These are phyloP conservation scores for Gentiana macrophylla DNA, from an alignment of 257 asterid genomes.

Conservation along the genomic window DNA sequence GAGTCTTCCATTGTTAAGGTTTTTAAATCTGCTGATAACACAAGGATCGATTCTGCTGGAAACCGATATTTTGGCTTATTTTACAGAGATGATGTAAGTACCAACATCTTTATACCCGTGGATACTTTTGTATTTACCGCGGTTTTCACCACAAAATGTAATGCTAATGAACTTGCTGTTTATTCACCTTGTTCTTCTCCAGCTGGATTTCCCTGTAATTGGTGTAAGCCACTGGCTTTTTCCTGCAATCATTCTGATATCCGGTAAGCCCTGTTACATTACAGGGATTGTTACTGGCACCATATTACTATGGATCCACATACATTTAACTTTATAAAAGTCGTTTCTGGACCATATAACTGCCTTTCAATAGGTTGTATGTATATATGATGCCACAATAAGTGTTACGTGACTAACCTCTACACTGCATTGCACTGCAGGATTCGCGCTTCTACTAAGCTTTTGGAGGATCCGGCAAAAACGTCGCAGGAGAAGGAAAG, in stretches of 20 bases:
- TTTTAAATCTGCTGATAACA: slow-evolving; percentile 23
- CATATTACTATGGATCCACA: too few relatives aligned
- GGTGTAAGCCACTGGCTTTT: slow-evolving; percentile 88
- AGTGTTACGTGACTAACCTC: neutral
- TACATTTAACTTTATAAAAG: neutral
- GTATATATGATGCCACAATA: too few relatives aligned
- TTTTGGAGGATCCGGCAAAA: slow-evolving; percentile 79
- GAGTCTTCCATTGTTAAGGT: slow-evolving; percentile 19
- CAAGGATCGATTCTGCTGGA: slow-evolving; percentile 31
- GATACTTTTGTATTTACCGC: too few relatives aligned
- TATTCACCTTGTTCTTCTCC: slow-evolving; percentile 19
- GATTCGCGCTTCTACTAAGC: slow-evolving; percentile 52
- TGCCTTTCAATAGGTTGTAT: too few relatives aligned
- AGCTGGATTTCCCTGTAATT: slow-evolving; percentile 70
- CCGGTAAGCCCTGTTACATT: slow-evolving; percentile 37
- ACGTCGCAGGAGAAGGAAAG: slow-evolving; percentile 72
- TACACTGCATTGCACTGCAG: slow-evolving; percentile 26
- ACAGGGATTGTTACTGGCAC: neutral
- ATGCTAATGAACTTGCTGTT: neutral
- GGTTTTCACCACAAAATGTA: too few relatives aligned
- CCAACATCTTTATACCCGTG: neutral
- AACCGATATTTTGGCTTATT: slow-evolving; percentile 60
- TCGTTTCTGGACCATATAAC: too few relatives aligned
- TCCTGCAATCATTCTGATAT: slow-evolving; percentile 58
- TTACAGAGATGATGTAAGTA: slow-evolving; percentile 73